These are phyloP conservation scores for Artemisia tridentata DNA, from an alignment of 129 eudicot genomes.

Conservation along the genomic window DNA sequence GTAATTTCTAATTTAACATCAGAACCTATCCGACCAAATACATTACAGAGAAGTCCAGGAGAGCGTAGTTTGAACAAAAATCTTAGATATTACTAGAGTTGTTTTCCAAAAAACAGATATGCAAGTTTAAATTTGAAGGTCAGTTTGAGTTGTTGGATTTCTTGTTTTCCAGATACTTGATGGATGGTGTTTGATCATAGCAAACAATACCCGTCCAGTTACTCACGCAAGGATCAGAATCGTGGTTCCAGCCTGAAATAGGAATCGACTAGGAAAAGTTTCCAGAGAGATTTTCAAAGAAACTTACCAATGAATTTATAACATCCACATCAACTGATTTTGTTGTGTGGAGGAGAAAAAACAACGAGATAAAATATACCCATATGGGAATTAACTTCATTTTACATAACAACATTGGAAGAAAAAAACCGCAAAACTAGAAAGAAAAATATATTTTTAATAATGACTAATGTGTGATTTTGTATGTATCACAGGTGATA, in stretches of 20 bases:
- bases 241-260: slow-evolving; percentile 48
- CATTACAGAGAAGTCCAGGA: no score
- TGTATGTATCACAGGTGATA: no score
- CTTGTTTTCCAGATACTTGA: slow-evolving; percentile 78
- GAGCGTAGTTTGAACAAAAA: no score
- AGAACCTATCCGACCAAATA: no score
- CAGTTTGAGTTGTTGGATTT: slow-evolving; percentile 41
- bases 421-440: slow-evolving; percentile 13
- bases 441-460: no score
- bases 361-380: slow-evolving; percentile 29
- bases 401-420: slow-evolving; percentile 15
- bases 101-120: not conserved
- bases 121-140: slow-evolving; percentile 20
- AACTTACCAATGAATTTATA: slow-evolving; percentile 33
- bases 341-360: slow-evolving; percentile 33
- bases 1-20: no score
- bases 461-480: no score
- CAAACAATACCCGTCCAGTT: slow-evolving; percentile 59
- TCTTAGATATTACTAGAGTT: no score
- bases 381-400: slow-evolving; percentile 43
- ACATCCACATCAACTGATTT: slow-evolving; percentile 37
- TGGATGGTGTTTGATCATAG: slow-evolving; percentile 5
- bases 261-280: slow-evolving; percentile 34
- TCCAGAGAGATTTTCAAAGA: slow-evolving; percentile 38
- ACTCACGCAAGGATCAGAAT: slow-evolving; percentile 55